These are phyloP conservation scores for Udeniomyces megalosporus DNA, from an alignment of 768 basidiomycete species.

Conservation along the genomic window DNA sequence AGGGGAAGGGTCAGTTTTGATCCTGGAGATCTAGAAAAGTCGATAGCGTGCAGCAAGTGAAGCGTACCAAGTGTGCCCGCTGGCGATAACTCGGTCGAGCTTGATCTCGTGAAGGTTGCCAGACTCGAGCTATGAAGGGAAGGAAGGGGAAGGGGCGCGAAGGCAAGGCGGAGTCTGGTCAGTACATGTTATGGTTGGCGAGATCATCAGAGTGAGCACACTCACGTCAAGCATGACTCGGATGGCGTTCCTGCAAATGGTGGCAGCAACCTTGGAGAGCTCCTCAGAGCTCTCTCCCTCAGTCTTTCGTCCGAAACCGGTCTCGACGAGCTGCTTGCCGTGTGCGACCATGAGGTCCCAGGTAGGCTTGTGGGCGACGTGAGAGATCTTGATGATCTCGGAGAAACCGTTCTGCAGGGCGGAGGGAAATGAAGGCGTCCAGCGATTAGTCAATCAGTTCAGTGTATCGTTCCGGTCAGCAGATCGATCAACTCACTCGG, in stretches of 20 bases:
- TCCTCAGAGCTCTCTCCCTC: constrained; percentile 19
- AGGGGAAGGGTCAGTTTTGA: too few species aligned
- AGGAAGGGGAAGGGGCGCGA: not conserved
- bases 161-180: not conserved
- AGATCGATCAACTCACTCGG: not conserved
- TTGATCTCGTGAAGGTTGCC: constrained; percentile 32
- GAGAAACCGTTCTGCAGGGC: constrained; percentile 29
- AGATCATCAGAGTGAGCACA: not conserved
- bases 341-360: constrained; percentile 30
- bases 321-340: constrained; percentile 29
- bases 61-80: constrained; percentile 24
- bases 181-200: not conserved
- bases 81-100: constrained; percentile 31
- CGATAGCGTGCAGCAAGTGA: too few species aligned
- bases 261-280: constrained; percentile 22
- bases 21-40: too few species aligned
- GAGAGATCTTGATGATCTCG: constrained; percentile 32
- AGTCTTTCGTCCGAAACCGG: constrained; percentile 28
- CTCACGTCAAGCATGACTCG: constrained; percentile 30
- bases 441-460: not conserved
- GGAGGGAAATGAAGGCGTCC: too few species aligned
- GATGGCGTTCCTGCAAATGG: constrained; percentile 30
- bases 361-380: constrained; percentile 27
- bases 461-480: too few species aligned
- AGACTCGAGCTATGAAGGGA: constrained; percentile 24